Conservation (phyloP, 2,329 filamentous ascomycete species). For the Sarocladium strictum region DNA sequence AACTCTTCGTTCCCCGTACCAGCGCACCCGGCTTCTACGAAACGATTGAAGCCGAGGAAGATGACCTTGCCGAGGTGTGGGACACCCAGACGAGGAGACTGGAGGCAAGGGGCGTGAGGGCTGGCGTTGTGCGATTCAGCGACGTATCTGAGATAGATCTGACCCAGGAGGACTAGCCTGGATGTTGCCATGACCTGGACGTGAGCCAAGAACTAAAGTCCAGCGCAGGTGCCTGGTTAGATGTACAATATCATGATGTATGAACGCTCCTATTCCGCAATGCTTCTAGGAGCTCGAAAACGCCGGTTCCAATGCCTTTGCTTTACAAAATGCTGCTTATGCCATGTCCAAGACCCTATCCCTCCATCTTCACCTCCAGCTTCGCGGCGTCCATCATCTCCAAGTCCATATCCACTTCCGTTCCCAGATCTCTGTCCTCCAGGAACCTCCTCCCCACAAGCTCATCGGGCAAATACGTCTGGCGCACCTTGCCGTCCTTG, state of each 20-base stretch:
- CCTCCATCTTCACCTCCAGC: not conserved
- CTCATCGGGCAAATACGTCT: slow-evolving; percentile 84
- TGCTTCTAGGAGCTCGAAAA: not conserved
- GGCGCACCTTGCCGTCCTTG: slow-evolving; percentile 69
- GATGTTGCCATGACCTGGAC: not conserved
- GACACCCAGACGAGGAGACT: slow-evolving; percentile 1
- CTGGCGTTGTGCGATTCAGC: slow-evolving; percentile 6
- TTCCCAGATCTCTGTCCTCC: slow-evolving; percentile 74
- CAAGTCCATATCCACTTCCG: slow-evolving; percentile 67
- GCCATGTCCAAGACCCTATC: not conserved
- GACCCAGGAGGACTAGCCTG: slow-evolving; percentile 7
- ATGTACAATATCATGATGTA: slow-evolving; percentile 1
- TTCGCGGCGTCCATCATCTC: slow-evolving; percentile 32
- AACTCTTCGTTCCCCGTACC: slow-evolving; percentile 30
- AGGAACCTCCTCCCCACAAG: slow-evolving; percentile 68
- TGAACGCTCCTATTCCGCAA: not conserved
- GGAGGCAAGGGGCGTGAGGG: not conserved
- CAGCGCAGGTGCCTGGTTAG: not conserved
- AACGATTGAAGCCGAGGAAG: slow-evolving; percentile 13
- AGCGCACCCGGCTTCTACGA: slow-evolving; percentile 33
- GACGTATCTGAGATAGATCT: slow-evolving; percentile 11
- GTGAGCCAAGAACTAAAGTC: not conserved
- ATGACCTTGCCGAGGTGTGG: not conserved
- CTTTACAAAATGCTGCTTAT: not conserved
- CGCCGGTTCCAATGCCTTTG: slow-evolving; percentile 4